Conservation (phyloP, 352 stramenopile genomes). For the Phytopythium aichiense region DNA sequence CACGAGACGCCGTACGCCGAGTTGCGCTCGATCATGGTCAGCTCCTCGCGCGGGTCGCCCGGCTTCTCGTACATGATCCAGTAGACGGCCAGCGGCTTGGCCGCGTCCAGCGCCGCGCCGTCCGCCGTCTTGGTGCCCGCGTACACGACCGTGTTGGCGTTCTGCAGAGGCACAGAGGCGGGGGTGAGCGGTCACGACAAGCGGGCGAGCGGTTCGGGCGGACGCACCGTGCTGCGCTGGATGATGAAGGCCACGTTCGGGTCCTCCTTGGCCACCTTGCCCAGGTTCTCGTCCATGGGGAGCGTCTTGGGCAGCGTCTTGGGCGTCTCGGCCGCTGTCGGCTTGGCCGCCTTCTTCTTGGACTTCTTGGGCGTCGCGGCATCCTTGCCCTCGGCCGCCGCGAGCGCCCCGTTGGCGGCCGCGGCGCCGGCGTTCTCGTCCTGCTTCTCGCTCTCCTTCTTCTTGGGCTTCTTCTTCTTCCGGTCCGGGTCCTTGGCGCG, state of each 20-base stretch:
- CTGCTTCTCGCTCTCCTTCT: conserved; percentile 21
- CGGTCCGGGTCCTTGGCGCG: conserved; percentile 34
- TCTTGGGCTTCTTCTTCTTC: conserved; percentile 42
- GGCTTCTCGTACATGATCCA: conserved; percentile 88
- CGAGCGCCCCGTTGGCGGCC: not conserved
- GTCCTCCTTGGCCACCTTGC: conserved; percentile 65
- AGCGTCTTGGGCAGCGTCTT: conserved; percentile 23
- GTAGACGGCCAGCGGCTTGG: conserved; percentile 68
- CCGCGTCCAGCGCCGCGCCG: conserved; percentile 41
- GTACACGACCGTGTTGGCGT: conserved; percentile 86
- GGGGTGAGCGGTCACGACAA: not conserved
- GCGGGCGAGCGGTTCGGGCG: not conserved
- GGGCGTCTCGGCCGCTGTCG: conserved; percentile 9
- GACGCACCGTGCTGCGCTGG: conserved; percentile 71
- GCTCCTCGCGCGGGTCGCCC: conserved; percentile 60
- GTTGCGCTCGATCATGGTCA: conserved; percentile 86
- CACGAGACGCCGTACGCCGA: conserved; percentile 68
- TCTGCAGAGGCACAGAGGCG: conserved; percentile 27
- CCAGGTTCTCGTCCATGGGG: conserved; percentile 63
- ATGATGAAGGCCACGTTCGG: conserved; percentile 83
- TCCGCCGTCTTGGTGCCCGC: conserved; percentile 39
- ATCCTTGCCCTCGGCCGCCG: conserved; percentile 6
- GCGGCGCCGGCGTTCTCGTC: conserved; percentile 2
- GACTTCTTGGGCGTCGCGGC: conserved; percentile 13
- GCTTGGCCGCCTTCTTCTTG: conserved; percentile 35